Evolutionary conservation across 2,329 filamentous ascomycete species (phyloP).

Genomic region (Aspergillus latus): DNA sequence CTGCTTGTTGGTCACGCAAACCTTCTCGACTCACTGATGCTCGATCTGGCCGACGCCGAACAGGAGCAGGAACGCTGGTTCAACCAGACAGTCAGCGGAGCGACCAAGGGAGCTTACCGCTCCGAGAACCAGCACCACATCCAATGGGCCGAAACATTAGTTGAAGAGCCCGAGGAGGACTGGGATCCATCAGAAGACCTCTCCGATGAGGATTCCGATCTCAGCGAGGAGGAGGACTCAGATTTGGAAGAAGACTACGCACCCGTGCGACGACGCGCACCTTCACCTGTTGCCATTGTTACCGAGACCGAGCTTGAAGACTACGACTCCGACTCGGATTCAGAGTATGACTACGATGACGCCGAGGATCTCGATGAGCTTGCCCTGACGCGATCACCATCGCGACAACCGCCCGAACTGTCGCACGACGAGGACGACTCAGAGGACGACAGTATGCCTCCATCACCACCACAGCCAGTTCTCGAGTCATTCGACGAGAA

Average conservation of each 20-base stretch:
- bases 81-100: constrained; percentile 87
- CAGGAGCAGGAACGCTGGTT: constrained; percentile 96
- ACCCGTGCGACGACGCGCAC: constrained; percentile 31
- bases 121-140: constrained; percentile 67
- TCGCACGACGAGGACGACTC: constrained; percentile 66
- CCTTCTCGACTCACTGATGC: constrained; percentile 92
- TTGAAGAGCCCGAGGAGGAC: constrained; percentile 71
- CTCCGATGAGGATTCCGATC: constrained; percentile 54
- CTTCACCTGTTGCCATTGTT: constrained; percentile 33
- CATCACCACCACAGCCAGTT: constrained; percentile 60
- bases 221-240: constrained; percentile 51
- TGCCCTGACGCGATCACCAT: constrained; percentile 66
- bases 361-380: constrained; percentile 61
- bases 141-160: constrained; percentile 80
- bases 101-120: constrained; percentile 51
- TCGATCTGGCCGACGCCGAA: constrained; percentile 87
- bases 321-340: constrained; percentile 49
- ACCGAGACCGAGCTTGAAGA: constrained; percentile 34
- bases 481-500: constrained; percentile 63
- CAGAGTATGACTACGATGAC: constrained; percentile 59
- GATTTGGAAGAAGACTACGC: constrained; percentile 45
- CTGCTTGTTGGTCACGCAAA: constrained; percentile 97
- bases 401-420: constrained; percentile 69
- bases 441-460: constrained; percentile 72
- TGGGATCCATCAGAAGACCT: constrained; percentile 64